phyloP scores from a whole-genome alignment of 2,329 filamentous ascomycete genomes.

The Alternaria longipes region DNA sequence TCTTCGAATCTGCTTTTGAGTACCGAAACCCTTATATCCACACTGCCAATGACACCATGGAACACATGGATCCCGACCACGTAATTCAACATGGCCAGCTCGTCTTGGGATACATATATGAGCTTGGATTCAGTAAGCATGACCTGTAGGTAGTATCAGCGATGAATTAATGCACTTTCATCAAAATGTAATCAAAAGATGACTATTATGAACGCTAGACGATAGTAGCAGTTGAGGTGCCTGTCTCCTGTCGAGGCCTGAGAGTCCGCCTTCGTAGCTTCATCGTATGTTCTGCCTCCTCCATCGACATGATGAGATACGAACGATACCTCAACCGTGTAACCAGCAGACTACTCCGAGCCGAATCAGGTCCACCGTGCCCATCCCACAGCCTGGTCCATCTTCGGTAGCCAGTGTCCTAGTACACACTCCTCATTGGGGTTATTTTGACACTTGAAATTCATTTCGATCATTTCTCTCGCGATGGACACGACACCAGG shows the following conservation, averaged over 20 bases:
- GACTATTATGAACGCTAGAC: not conserved
- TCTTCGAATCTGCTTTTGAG: conserved; percentile 75
- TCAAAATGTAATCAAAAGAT: not conserved
- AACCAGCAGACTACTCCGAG: not conserved
- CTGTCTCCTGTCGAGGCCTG: not conserved
- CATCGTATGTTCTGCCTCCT: not conserved
- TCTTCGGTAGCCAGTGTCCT: not conserved
- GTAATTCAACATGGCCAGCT: conserved; percentile 89
- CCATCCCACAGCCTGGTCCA: not conserved
- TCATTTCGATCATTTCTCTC: not conserved
- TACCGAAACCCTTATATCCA: conserved; percentile 71
- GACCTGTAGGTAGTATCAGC: not conserved
- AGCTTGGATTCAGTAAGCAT: conserved; percentile 71
- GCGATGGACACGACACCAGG: not conserved
- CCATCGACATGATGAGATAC: not conserved
- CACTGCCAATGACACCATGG: conserved; percentile 71
- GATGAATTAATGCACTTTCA: not conserved
- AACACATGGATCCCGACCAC: conserved; percentile 79
- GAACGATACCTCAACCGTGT: not conserved
- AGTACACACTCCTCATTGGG: too few relatives aligned
- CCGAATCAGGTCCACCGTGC: not conserved
- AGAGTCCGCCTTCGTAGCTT: not conserved
- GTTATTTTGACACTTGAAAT: not conserved
- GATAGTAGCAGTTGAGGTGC: not conserved
- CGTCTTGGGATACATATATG: conserved; percentile 81